Evolutionary conservation across 306 rosid species (phyloP), one percentile per base, ranked within the genome.

Genomic region (Prinsepia uniflora): DNA sequence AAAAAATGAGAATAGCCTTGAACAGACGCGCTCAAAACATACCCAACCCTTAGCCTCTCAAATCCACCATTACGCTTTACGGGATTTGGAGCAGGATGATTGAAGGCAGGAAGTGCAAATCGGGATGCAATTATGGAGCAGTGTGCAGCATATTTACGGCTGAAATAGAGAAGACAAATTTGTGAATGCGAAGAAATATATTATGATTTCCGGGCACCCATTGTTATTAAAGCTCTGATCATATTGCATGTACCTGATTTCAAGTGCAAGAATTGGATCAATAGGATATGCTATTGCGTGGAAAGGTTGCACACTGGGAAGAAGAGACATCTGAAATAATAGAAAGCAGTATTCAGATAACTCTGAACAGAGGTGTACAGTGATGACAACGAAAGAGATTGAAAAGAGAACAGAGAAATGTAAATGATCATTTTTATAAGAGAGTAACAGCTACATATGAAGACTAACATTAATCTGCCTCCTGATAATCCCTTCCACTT

Each of bases 251-350:
- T 81, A 91, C 99, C 99, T 95, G 63, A 95, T 89, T 71, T 95
- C 99, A 83, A 95, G 96, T 30, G 99, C 97, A 76, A 95, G 89
- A 76, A 91, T 75, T 17, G 97, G 81, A 68, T 91, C 99, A 71
- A 95, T 95, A 12, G 99, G 99, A 80, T 95, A 95, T 53, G 99
- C 99, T 65, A 95, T 95, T 54, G 99, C 99, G 71, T 95, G 99
- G 88, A 95, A 95, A 70, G 99, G 99, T 78, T 95, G 99, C 70
- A 95, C 99, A 74, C 99, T 95, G 20, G 99, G 99, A 76, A 95
- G 94, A 82, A 95, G 91, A 20, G 99, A 91, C 87, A 89, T 86
- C 99, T 95, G 89, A 72, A 79, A 65, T 67, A 61, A 72, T 70
- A 15, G 19, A 40, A 34, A 20, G 20, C 42, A 54, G 2, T 66